Evolutionary conservation across 129 eudicot genomes (phyloP), one percentile per base, ranked within the genome.

Genomic region (Escallonia herrerae): DNA sequence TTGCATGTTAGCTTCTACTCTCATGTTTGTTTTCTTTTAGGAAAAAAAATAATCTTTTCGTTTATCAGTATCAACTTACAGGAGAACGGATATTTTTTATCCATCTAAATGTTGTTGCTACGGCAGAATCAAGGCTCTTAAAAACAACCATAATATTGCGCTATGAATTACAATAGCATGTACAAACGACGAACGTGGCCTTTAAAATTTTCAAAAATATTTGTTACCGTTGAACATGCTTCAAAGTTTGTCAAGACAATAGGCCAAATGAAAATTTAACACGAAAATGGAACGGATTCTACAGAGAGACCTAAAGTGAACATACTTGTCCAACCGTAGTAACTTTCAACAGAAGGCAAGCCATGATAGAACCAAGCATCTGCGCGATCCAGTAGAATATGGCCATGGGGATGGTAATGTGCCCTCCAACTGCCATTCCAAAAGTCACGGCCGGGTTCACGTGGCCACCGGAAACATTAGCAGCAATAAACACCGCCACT

Each of bases 371-470:
- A 0, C 80, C 80, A 6, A 76, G 80, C 48, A 64, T 49, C 56
- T 76, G 80, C 8, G 75, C 80, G 40, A 69, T 64, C 80, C 80
- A 76, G 41, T 76, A 76, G 7, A 76, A 46, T 6, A 76, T 56
- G 70, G 62, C 64, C 39, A 58, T 69, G 9, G 64, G n/a, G 43
- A 76, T 49, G 12, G 80, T 33, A 8, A 76, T 76, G 57, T 76
- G 75, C 40, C 80, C 80, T 13, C 76, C 80, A 5, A 76, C 67
- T 40, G 64, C 69, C 66, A 75, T 75, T 63, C 80, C 80, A 42
- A 76, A 76, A 43, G 80, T 76, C 38, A 76, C 80, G 3, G 80
- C 80, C 8, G 80, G 80, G 76, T 76, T 76, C 8, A 76, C 80
- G 38, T 76, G 76, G 9, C 80, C 80, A 8, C 80, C 80, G 15